These are phyloP conservation scores for Wickerhamiella sergipiensis DNA, from an alignment of 805 yeast genomes.

Conservation along the genomic window DNA sequence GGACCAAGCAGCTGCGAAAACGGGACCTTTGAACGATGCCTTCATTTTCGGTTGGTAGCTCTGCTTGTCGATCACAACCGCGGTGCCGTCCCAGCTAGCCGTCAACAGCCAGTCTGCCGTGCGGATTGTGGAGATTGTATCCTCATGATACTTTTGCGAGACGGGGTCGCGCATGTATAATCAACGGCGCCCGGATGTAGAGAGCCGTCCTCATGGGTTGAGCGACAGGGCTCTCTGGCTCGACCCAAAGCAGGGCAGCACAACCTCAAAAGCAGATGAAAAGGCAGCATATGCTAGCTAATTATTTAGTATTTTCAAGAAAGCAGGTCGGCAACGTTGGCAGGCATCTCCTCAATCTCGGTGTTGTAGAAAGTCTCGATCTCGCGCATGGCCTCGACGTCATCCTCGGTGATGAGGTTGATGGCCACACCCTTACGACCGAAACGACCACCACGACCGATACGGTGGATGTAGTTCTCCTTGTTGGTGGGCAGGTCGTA, in stretches of 20 bases:
- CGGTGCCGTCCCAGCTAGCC: conserved; percentile 5
- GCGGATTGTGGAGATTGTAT: conserved; percentile 1
- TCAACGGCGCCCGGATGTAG: too few species aligned
- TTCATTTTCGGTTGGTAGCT: not conserved
- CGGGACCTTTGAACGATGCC: conserved; percentile 4
- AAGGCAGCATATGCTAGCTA: conserved; percentile 1
- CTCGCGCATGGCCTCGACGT: conserved; percentile 61
- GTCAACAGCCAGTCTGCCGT: conserved; percentile 1
- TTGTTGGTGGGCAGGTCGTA: conserved; percentile 82
- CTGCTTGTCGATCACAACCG: not conserved
- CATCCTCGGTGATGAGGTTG: conserved; percentile 78
- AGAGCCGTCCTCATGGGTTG: too few species aligned
- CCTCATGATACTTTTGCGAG: not conserved
- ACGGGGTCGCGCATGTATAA: conserved; percentile 2
- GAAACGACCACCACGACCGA: conserved; percentile 97
- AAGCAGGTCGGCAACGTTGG: conserved; percentile 25
- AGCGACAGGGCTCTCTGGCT: too few species aligned
- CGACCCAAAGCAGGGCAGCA: too few species aligned
- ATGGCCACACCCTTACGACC: conserved; percentile 98
- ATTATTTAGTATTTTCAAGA: not conserved
- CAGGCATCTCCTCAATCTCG: conserved; percentile 89
- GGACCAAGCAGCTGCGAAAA: conserved; percentile 4
- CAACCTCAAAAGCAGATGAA: too few species aligned
- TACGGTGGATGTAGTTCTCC: conserved; percentile 93
- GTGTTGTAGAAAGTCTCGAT: conserved; percentile 84